Percentiles rank a stretch among this genome's conserved stretches.
These are phyloP conservation scores for Cornus suecica DNA, from an alignment of 148 eudicot species.

Conservation along the genomic window DNA sequence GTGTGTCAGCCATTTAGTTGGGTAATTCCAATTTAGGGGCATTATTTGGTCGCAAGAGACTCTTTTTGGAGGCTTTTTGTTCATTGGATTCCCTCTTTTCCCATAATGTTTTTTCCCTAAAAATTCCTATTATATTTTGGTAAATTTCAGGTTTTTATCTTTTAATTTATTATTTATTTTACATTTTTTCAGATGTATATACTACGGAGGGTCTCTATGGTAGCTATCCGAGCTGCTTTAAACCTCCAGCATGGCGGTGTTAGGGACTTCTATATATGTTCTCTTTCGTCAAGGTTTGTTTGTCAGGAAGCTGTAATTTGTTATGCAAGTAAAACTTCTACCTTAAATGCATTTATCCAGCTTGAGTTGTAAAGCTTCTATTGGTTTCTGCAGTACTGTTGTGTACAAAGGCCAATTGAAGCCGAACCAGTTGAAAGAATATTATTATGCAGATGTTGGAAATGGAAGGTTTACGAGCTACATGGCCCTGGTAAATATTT, in stretches of 20 bases:
- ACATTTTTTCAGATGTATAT: constrained; percentile 72
- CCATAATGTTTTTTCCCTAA: neutral
- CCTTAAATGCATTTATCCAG: neutral
- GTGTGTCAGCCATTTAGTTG: no score
- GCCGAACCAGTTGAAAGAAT: constrained; percentile 86
- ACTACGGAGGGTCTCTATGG: constrained; percentile 94
- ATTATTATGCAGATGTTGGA: constrained; percentile 91
- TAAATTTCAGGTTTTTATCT: neutral
- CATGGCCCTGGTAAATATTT: constrained; percentile 99
- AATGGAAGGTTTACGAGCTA: constrained; percentile 99
- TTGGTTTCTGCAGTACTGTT: constrained; percentile 64
- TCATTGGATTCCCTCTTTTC: neutral
- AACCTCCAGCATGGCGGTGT: constrained; percentile 91
- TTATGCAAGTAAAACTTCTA: neutral
- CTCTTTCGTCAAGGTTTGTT: constrained; percentile 87
- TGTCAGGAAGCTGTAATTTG: neutral
- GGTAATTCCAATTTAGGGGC: neutral
- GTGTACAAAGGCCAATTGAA: constrained; percentile 99
- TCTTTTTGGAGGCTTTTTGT: neutral
- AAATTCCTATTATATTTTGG: neutral
- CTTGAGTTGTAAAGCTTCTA: neutral
- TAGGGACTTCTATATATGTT: constrained; percentile 95
- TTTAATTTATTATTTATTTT: neutral
- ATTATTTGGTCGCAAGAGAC: neutral
- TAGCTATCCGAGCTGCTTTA: constrained; percentile 94